Evolutionary conservation across 495 filamentous ascomycete species (phyloP), one percentile per base, ranked within the genome.

Genomic region (Staphylotrichum longicolle): DNA sequence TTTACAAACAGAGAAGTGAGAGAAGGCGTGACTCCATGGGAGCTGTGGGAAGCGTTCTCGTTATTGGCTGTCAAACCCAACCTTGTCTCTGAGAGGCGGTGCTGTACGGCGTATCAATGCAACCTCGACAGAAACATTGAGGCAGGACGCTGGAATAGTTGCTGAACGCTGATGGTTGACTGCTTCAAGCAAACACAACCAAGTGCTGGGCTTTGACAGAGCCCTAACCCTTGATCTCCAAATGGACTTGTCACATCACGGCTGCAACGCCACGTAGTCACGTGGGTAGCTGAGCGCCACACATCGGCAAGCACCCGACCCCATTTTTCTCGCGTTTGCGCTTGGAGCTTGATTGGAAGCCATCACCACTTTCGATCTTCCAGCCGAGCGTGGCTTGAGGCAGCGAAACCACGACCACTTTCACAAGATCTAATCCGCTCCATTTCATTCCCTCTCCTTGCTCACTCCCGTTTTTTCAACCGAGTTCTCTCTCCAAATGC

Each of bases 301-400:
- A 3, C 20, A 27, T 7, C 39, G 7, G 5, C n/a, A 11, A n/a
- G n/a, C 14, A 12, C 40, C 30, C 37, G 37, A 49, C 49, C 39
- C 57, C 57, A n/a, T 34, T 47, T 60, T 53, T 45, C 42, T 39
- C 49, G 57, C 40, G 49, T 37, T 27, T 10, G 47, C 35, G 27
- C 39, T 11, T 27, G 20, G 20, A 27, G 5, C 4, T 7, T 7
- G 7, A 3, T 9, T 5, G 32, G 33, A 48, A 48, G 45, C 55
- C 20, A 58, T 58, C 55, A 58, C 55, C 45, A 58, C 45, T 58
- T 58, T 49, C 37, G 8, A 48, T 2, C 15, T 57, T 32, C 7
- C n/a, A 8, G 11, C 30, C 4, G 5, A 6, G 8, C 54, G 54
- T 10, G 10, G 9, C n/a, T 27, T 20, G 10, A 44, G 12, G 10